Conservation (phyloP, 345 rosid genomes). For the Euphorbia peplus region DNA sequence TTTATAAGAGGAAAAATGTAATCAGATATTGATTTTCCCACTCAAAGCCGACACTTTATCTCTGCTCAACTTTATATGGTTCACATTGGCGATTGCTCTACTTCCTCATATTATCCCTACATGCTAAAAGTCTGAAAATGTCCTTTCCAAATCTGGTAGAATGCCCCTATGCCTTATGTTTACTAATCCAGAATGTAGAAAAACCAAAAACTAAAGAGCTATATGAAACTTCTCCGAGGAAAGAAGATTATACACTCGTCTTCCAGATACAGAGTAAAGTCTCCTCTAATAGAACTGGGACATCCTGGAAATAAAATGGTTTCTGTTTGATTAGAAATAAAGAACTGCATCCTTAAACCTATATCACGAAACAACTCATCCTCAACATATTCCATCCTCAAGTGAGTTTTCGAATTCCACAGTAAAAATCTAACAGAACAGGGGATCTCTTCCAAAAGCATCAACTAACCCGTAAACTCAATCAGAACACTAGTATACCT, state of each 20-base stretch:
- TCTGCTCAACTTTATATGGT: not conserved
- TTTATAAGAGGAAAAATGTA: not conserved
- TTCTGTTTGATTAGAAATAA: not conserved
- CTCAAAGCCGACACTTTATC: not conserved
- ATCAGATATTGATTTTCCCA: not conserved
- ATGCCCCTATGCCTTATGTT: not conserved
- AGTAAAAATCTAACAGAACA: not conserved
- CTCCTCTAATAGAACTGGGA: too few relatives aligned
- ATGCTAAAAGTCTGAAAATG: not conserved
- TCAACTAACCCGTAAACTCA: not conserved
- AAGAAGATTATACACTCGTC: too few relatives aligned
- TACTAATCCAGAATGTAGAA: not conserved
- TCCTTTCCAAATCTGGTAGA: not conserved
- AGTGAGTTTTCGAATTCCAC: not conserved
- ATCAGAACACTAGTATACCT: not conserved
- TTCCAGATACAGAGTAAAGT: too few relatives aligned
- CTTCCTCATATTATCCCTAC: not conserved
- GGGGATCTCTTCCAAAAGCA: not conserved
- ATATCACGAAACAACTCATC: not conserved
- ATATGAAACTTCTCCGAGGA: not conserved
- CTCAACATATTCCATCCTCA: not conserved
- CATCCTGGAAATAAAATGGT: not conserved
- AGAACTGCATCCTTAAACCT: not conserved
- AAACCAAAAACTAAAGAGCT: not conserved
- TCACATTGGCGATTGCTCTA: not conserved